Evolutionary conservation across 345 rosid genomes (phyloP).

Genomic region (Euphorbia pulcherrima): DNA sequence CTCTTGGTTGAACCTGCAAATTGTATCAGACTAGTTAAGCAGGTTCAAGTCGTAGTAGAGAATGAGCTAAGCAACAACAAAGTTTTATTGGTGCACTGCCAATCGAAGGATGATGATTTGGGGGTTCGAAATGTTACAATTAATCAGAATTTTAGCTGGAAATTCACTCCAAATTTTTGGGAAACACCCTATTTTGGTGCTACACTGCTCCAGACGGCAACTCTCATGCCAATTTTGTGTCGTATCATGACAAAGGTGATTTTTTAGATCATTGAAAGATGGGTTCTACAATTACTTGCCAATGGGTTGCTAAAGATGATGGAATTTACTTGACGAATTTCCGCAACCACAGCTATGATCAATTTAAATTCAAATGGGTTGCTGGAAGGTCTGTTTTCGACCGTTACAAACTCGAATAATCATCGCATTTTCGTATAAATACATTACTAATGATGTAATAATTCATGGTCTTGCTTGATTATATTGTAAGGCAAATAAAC

Average conservation of each 20-base stretch:
- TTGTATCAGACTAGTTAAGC: not conserved
- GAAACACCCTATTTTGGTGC: conserved; percentile 37
- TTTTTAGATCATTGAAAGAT: not conserved
- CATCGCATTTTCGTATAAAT: too few species aligned
- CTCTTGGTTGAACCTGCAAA: not conserved
- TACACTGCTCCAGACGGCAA: conserved; percentile 11
- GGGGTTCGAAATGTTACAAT: conserved; percentile 18
- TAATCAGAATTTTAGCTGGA: conserved; percentile 20
- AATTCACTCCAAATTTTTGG: conserved; percentile 24
- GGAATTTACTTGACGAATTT: conserved; percentile 25
- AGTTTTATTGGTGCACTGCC: conserved; percentile 30
- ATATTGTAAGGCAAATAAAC: too few species aligned
- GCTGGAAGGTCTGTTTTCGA: not conserved
- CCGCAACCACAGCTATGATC: not conserved
- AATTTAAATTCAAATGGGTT: not conserved
- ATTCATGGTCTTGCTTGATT: too few species aligned
- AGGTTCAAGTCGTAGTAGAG: not conserved
- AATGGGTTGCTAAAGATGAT: conserved; percentile 22
- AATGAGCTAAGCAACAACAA: not conserved
- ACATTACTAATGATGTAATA: too few species aligned
- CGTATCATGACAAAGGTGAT: conserved; percentile 29
- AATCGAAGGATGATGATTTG: conserved; percentile 35
- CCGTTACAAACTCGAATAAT: not conserved
- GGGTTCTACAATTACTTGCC: conserved; percentile 6
- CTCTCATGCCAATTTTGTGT: conserved; percentile 9